phyloP scores from a whole-genome alignment of 2,329 filamentous ascomycete genomes.

The Fusarium longipes region DNA sequence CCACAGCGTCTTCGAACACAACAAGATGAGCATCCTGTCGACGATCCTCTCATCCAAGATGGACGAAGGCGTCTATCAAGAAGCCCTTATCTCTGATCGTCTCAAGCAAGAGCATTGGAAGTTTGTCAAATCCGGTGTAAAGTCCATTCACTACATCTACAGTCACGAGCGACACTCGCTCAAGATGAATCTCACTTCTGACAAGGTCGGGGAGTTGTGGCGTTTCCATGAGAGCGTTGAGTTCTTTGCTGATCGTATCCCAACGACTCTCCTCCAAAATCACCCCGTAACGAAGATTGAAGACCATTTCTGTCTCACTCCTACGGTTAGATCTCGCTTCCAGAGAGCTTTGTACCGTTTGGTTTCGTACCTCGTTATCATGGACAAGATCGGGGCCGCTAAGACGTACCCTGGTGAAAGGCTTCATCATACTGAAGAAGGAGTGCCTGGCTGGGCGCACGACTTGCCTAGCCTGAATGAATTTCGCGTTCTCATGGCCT shows the following conservation, averaged over 20 bases:
- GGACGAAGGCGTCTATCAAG: conserved; percentile 18
- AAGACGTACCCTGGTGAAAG: background rate
- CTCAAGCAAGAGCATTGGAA: conserved; percentile 9
- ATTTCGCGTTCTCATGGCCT: background rate
- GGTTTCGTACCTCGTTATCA: background rate
- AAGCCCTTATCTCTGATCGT: background rate
- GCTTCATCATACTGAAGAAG: background rate
- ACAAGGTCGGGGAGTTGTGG: conserved; percentile 9
- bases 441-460: background rate
- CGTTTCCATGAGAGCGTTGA: conserved; percentile 6
- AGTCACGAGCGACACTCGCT: background rate
- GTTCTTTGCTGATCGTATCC: conserved; percentile 7
- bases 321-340: background rate
- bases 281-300: background rate
- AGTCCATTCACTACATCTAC: conserved; percentile 7
- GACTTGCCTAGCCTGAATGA: background rate
- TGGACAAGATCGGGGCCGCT: background rate
- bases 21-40: conserved; percentile 3
- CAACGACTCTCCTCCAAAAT: background rate
- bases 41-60: conserved; percentile 19
- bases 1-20: conserved; percentile 4
- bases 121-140: background rate
- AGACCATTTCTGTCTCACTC: background rate
- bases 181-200: background rate
- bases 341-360: conserved; percentile 24